Percentiles rank a stretch among this genome's conserved stretches.
These are phyloP conservation scores for Rutstroemia sp. DNA, from an alignment of 2,329 filamentous ascomycete species.

Conservation along the genomic window DNA sequence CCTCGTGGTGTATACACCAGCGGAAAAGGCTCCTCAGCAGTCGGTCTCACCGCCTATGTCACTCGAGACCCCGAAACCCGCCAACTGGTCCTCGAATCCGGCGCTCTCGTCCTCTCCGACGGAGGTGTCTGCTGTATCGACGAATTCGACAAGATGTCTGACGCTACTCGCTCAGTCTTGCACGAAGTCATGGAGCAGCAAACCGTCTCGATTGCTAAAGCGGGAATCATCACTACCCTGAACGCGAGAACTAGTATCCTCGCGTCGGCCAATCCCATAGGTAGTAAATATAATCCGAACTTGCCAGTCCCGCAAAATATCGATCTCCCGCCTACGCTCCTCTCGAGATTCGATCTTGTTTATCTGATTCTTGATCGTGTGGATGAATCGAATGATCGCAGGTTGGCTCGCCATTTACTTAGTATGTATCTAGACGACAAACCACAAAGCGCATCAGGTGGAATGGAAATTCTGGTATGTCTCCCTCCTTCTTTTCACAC, in stretches of 20 bases:
- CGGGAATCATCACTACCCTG: conserved; percentile 76
- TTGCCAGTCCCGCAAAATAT: conserved; percentile 97
- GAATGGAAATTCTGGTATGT: conserved; percentile 73
- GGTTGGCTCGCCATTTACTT: conserved; percentile 84
- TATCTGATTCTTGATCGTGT: conserved; percentile 93
- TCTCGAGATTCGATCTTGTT: conserved; percentile 94
- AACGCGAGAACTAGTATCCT: conserved; percentile 95
- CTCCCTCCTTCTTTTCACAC: neutral
- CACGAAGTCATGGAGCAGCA: conserved; percentile 81
- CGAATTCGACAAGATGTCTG: conserved; percentile 76
- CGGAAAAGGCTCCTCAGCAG: conserved; percentile 68
- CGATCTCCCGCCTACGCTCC: conserved; percentile 86
- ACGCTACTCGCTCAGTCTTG: conserved; percentile 64
- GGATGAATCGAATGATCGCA: conserved; percentile 82
- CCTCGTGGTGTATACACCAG: conserved; percentile 77
- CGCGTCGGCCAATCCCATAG: conserved; percentile 95
- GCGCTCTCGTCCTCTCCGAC: conserved; percentile 65
- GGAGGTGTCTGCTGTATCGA: conserved; percentile 74
- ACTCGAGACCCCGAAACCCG: conserved; percentile 68
- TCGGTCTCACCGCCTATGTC: conserved; percentile 71
- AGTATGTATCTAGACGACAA: conserved; percentile 96
- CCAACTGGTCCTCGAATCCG: conserved; percentile 67
- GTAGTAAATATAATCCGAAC: conserved; percentile 94
- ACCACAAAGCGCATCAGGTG: conserved; percentile 71
- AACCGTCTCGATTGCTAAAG: conserved; percentile 71